These are phyloP conservation scores for Ogataea populi-albae DNA, from an alignment of 805 yeast genomes.

Conservation along the genomic window DNA sequence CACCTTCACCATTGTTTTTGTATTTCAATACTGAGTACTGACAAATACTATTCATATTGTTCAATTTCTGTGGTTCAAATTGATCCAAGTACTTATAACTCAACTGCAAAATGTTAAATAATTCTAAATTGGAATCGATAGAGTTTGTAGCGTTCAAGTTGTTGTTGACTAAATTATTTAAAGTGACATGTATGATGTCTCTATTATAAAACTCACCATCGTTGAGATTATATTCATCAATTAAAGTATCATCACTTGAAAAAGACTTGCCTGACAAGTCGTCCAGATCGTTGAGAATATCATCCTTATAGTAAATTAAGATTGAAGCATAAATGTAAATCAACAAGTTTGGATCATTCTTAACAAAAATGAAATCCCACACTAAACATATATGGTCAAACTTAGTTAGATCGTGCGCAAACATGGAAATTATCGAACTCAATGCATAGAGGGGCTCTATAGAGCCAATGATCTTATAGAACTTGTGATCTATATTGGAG, in stretches of 20 bases:
- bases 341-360: constrained; percentile 51
- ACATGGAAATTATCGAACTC: constrained; percentile 74
- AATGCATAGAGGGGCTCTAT: constrained; percentile 64
- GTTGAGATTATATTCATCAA: constrained; percentile 12
- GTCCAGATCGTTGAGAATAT: constrained; percentile 36
- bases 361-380: constrained; percentile 67
- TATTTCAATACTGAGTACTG: constrained; percentile 24
- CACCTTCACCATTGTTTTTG: constrained; percentile 6
- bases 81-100: constrained; percentile 13
- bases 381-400: constrained; percentile 50
- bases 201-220: constrained; percentile 19
- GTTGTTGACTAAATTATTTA: constrained; percentile 27
- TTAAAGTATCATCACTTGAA: constrained; percentile 25
- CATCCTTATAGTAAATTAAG: constrained; percentile 43
- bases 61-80: constrained; percentile 7
- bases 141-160: constrained; percentile 23
- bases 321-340: constrained; percentile 62
- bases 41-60: constrained; percentile 7
- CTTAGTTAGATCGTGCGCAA: constrained; percentile 64
- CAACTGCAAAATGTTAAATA: constrained; percentile 26
- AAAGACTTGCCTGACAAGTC: constrained; percentile 30
- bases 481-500: constrained; percentile 42
- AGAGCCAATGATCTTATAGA: constrained; percentile 40
- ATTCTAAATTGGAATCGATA: constrained; percentile 23
- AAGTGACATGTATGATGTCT: constrained; percentile 28